phyloP scores from a whole-genome alignment of 495 filamentous ascomycete genomes.

The Xylaria flabelliformis region DNA sequence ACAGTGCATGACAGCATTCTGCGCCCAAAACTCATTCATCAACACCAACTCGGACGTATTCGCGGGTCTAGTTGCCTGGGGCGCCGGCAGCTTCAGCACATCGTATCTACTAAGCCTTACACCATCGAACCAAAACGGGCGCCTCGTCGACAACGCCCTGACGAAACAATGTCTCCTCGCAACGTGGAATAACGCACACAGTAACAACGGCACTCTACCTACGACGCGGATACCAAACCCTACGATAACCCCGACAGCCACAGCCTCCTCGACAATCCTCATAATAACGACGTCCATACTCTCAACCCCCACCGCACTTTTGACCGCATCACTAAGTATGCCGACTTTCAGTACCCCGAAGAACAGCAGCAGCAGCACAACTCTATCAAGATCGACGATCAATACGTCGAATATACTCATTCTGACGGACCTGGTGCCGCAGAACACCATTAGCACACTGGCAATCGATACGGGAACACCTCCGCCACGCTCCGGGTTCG shows the following conservation, averaged over 20 bases:
- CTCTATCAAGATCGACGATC: conserved; percentile 15
- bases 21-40: conserved; percentile 53
- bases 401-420: conserved; percentile 30
- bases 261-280: conserved; percentile 14
- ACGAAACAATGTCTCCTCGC: conserved; percentile 48
- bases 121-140: conserved; percentile 47
- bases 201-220: conserved; percentile 13
- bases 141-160: conserved; percentile 48
- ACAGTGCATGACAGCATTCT: conserved; percentile 52
- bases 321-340: conserved; percentile 15
- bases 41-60: conserved; percentile 60
- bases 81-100: conserved; percentile 54
- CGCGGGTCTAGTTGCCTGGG: conserved; percentile 57
- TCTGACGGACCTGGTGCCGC: conserved; percentile 26
- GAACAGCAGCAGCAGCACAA: neutral
- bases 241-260: neutral
- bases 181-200: conserved; percentile 35
- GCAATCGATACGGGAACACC: conserved; percentile 32
- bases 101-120: conserved; percentile 55
- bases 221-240: conserved; percentile 2
- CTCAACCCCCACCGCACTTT: neutral
- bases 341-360: conserved; percentile 1
- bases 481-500: conserved; percentile 21
- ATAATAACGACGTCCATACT: conserved; percentile 2
- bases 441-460: conserved; percentile 29